phyloP scores from a whole-genome alignment of 169 alveolate species.

The Plasmodium inui region DNA sequence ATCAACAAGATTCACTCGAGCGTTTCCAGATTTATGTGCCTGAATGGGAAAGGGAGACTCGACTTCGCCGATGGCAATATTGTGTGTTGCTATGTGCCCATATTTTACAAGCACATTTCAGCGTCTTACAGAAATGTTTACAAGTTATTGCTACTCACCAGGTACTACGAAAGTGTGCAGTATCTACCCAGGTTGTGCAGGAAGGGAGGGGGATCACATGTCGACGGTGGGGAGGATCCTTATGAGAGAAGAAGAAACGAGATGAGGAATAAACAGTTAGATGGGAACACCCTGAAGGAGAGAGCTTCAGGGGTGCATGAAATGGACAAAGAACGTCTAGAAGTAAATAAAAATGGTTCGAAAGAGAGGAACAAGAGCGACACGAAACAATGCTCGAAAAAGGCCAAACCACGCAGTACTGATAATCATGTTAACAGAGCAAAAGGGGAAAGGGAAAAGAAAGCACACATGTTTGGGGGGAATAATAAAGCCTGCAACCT shows the following conservation, averaged over 20 bases:
- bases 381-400: neutral
- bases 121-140: conserved; percentile 52
- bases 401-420: neutral
- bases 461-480: neutral
- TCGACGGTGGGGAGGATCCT: neutral
- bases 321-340: neutral
- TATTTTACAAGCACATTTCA: conserved; percentile 47
- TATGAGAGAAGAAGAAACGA: neutral
- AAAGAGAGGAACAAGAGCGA: neutral
- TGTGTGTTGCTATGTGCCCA: conserved; percentile 63
- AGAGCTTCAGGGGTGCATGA: neutral
- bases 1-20: conserved; percentile 33
- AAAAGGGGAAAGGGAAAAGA: neutral
- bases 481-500: neutral
- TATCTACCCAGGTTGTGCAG: conserved; percentile 18
- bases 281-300: neutral
- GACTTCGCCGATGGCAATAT: neutral
- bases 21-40: conserved; percentile 17
- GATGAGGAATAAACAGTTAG: neutral
- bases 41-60: neutral
- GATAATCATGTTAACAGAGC: neutral
- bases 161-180: conserved; percentile 27
- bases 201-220: neutral
- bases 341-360: neutral
- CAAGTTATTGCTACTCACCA: conserved; percentile 39